These are phyloP conservation scores for Cyclotella kingstonii DNA, from an alignment of 108 stramenopile species.

Conservation along the genomic window DNA sequence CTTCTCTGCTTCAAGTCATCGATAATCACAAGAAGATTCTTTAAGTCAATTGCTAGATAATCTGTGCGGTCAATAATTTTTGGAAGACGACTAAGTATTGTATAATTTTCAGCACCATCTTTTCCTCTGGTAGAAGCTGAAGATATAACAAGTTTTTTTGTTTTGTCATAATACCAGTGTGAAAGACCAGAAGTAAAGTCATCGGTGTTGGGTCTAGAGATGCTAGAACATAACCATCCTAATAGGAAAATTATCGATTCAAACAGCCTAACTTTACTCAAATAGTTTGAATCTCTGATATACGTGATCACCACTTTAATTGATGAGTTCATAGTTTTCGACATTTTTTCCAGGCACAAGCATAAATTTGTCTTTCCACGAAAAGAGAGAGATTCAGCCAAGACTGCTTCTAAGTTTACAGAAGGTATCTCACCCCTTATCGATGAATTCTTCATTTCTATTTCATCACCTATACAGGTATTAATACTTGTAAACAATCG, in stretches of 20 bases:
- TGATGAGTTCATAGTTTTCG: conserved; percentile 9
- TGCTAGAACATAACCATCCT: conserved; percentile 22
- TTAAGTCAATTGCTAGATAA: conserved; percentile 15
- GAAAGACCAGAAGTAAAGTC: conserved; percentile 17
- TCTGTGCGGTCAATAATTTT: conserved; percentile 26
- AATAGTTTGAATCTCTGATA: background rate
- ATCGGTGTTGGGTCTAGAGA: background rate
- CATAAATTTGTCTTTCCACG: conserved; percentile 26
- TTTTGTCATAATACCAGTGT: conserved; percentile 15
- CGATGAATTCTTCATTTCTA: background rate
- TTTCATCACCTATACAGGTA: background rate
- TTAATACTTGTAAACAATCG: conserved; percentile 5
- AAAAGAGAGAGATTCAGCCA: conserved; percentile 16
- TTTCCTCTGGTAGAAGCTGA: background rate
- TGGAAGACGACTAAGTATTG: conserved; percentile 27
- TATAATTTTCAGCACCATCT: conserved; percentile 7
- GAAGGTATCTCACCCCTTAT: background rate
- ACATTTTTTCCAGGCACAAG: conserved; percentile 21
- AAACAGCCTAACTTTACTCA: conserved; percentile 1
- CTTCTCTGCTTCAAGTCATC: background rate
- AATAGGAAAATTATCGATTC: conserved; percentile 22
- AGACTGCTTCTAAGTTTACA: background rate
- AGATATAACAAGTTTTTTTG: conserved; percentile 4
- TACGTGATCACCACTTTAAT: conserved; percentile 20
- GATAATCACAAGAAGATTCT: conserved; percentile 16